phyloP scores from a whole-genome alignment of 1,139 yeast species.

The Suhomyces chickasaworum region DNA sequence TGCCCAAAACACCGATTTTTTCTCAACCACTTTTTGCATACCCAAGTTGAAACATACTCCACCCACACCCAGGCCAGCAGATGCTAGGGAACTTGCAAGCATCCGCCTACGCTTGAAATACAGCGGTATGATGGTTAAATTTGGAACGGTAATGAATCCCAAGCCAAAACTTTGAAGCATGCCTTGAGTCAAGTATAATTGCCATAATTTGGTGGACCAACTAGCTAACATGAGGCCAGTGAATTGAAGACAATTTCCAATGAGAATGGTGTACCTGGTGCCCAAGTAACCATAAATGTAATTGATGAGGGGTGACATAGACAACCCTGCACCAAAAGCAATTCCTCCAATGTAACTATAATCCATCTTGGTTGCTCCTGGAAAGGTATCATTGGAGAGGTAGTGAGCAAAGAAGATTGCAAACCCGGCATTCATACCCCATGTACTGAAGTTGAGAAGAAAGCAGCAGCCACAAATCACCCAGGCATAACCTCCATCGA shows the following conservation, averaged over 20 bases:
- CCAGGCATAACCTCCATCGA: slow-evolving; percentile 55
- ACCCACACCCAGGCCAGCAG: slow-evolving; percentile 65
- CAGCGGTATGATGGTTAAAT: slow-evolving; percentile 55
- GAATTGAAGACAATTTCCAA: slow-evolving; percentile 53
- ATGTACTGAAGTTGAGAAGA: slow-evolving; percentile 46
- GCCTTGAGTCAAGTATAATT: slow-evolving; percentile 55
- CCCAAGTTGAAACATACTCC: slow-evolving; percentile 49
- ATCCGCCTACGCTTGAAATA: slow-evolving; percentile 59
- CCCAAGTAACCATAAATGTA: slow-evolving; percentile 44
- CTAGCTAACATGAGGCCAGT: slow-evolving; percentile 57
- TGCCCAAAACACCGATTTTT: slow-evolving; percentile 40
- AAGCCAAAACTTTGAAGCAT: slow-evolving; percentile 53
- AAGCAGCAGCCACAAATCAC: slow-evolving; percentile 44
- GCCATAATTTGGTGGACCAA: slow-evolving; percentile 52
- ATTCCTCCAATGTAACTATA: slow-evolving; percentile 46
- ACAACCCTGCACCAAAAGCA: slow-evolving; percentile 41
- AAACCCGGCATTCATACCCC: slow-evolving; percentile 58
- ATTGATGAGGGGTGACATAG: slow-evolving; percentile 42
- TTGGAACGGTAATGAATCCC: slow-evolving; percentile 47
- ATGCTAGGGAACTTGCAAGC: slow-evolving; percentile 57
- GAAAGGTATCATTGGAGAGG: slow-evolving; percentile 34
- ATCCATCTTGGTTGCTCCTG: slow-evolving; percentile 45
- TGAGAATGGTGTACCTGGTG: slow-evolving; percentile 33
- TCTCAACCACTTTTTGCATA: slow-evolving; percentile 30
- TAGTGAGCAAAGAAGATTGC: slow-evolving; percentile 55